Percentiles rank a stretch among this genome's conserved stretches.
Evolutionary conservation across 164 flowering plant genomes (phyloP).

Genomic region (Macadamia tetraphylla): DNA sequence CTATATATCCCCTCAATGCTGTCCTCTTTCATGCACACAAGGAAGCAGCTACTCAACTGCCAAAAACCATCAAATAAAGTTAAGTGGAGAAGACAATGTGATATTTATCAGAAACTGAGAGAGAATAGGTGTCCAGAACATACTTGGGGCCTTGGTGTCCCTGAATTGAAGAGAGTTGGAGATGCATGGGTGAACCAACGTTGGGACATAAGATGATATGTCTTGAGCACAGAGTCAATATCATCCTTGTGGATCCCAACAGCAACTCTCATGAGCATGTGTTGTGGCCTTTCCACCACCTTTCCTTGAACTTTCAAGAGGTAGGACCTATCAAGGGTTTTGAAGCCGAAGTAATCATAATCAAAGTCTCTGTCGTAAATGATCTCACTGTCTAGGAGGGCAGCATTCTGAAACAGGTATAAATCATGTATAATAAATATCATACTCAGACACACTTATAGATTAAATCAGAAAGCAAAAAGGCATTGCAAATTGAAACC

Average conservation of each 20-base stretch:
- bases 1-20: slow-evolving; percentile 98
- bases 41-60: slow-evolving; percentile 97
- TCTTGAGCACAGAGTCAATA: slow-evolving; percentile 80
- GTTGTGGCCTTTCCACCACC: slow-evolving; percentile 98
- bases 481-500: not conserved
- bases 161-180: slow-evolving; percentile 96
- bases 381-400: slow-evolving; percentile 87
- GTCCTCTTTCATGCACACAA: slow-evolving; percentile 95
- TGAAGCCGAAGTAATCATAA: slow-evolving; percentile 98
- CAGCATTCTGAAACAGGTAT: slow-evolving; percentile 71
- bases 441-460: not conserved
- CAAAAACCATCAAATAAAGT: slow-evolving; percentile 8
- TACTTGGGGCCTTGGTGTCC: slow-evolving; percentile 98
- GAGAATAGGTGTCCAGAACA: not conserved
- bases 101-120: not conserved
- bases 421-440: not conserved
- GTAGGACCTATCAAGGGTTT: slow-evolving; percentile 97
- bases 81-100: not conserved
- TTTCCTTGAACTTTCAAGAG: slow-evolving; percentile 85
- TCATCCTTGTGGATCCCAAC: slow-evolving; percentile 98
- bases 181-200: slow-evolving; percentile 99
- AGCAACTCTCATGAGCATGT: slow-evolving; percentile 98
- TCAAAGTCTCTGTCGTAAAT: slow-evolving; percentile 97
- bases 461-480: not conserved
- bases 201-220: slow-evolving; percentile 97